Conservation (phyloP, 1,139 yeast species). For the Magnusiomyces fungicola region DNA sequence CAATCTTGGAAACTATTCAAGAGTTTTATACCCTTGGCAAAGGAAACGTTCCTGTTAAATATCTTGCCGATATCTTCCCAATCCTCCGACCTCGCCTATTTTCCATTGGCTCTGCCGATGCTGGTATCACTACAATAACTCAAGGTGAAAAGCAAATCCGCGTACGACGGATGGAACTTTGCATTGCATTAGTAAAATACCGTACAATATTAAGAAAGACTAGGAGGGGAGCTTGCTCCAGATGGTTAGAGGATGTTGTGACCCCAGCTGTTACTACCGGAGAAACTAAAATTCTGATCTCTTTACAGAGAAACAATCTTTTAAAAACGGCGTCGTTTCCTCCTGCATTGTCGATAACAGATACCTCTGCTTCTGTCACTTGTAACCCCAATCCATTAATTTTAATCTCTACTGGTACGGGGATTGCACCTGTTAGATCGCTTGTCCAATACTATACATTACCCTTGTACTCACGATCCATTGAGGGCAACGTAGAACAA, state of each 20-base stretch:
- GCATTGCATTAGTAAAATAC: slow-evolving; percentile 81
- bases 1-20: slow-evolving; percentile 70
- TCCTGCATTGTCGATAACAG: neutral
- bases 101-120: slow-evolving; percentile 57
- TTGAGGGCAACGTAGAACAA: slow-evolving; percentile 1
- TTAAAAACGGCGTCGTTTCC: slow-evolving; percentile 25
- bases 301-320: slow-evolving; percentile 38
- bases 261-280: neutral
- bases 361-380: slow-evolving; percentile 11
- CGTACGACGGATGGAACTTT: slow-evolving; percentile 44
- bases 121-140: slow-evolving; percentile 22
- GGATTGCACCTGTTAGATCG: slow-evolving; percentile 82
- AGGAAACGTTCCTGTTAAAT: slow-evolving; percentile 57
- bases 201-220: slow-evolving; percentile 69
- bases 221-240: slow-evolving; percentile 78
- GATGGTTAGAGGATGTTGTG: slow-evolving; percentile 53
- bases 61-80: slow-evolving; percentile 72
- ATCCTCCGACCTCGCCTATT: slow-evolving; percentile 70
- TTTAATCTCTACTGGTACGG: slow-evolving; percentile 86
- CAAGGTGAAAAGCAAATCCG: slow-evolving; percentile 12
- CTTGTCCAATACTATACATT: slow-evolving; percentile 33
- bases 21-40: slow-evolving; percentile 60
- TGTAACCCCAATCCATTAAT: slow-evolving; percentile 46
- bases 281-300: slow-evolving; percentile 39
- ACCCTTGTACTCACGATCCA: neutral